Evolutionary conservation across 2,329 filamentous ascomycete genomes (phyloP).

Genomic region (Calonectria hongkongensis): DNA sequence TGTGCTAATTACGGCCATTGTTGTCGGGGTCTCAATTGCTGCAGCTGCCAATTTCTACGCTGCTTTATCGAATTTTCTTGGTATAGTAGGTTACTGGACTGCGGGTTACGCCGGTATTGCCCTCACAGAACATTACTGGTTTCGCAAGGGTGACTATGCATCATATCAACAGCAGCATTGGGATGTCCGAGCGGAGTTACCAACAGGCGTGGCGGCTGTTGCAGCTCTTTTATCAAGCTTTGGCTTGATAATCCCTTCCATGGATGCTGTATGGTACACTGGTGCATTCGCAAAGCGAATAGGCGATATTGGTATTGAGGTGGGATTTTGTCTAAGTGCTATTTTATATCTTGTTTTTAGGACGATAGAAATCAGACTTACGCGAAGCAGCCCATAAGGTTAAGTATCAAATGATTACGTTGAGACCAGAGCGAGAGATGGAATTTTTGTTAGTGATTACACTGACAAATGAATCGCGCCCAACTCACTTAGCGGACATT

Average conservation of each 20-base stretch:
- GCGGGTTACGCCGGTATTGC: neutral
- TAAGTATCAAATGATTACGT: neutral
- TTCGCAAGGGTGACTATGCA: neutral
- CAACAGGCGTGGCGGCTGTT: neutral
- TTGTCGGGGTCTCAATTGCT: neutral
- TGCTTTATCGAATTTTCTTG: neutral
- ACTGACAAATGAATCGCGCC: too few relatives aligned
- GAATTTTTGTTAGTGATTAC: neutral
- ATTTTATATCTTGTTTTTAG: neutral
- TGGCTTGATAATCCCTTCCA: neutral
- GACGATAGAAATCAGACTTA: neutral
- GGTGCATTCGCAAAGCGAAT: neutral
- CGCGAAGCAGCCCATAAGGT: neutral
- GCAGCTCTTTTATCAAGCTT: neutral
- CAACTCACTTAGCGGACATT: neutral
- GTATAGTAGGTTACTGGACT: neutral
- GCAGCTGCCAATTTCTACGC: slow-evolving; percentile 1
- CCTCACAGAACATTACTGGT: neutral
- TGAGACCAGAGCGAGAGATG: neutral
- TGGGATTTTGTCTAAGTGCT: neutral
- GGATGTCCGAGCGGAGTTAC: neutral
- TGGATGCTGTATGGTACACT: neutral
- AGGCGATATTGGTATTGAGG: neutral
- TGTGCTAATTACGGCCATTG: neutral
- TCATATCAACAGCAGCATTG: neutral